Base-by-base conservation (phyloP, 192 early-diverging fungal species). In the Irineochytrium annulatum region DNA sequence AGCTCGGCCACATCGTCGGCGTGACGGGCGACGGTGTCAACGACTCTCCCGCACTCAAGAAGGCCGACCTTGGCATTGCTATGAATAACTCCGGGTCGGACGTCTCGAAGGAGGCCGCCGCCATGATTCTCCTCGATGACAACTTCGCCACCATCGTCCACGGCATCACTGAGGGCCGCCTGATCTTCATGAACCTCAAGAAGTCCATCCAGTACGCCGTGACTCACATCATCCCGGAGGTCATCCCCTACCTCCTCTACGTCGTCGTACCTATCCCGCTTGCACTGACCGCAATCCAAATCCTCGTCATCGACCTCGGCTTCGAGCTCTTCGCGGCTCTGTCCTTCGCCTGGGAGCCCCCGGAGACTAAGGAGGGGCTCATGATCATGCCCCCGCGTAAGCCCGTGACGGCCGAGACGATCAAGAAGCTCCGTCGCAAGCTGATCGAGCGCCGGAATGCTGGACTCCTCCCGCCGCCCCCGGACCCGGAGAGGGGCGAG, bases 11-110 rank as follows among this genome's bases (percentile, higher is more conserved):
- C 69, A 95, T 96, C 71, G 90, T 94, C 48, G 95, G 90, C 28
- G 94, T 98, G 19, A 98, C 94, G 1, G 95, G 95, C 55, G 93
- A 96, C 70, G 91, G 92, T 65, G 91, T 97, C 8, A 94, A 94
- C 69, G 95, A 98, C 69, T 87, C 92, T 6, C 89, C 94, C 24
- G 94, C 94, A n/a, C 71, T 98, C 14, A 95, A 94, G 71, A 93
- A 91, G 75, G 93, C 94, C 0, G 91, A 98, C 74, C 66, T 98
- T 44, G 95, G 95, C 46, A 96, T 98, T 75, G 88, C 94, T 20
- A 98, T 98, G 95, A 94, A 95, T 74, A 82, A 86, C 35, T 87
- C 92, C 28, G 95, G 95, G 45, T 92, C 91, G 3, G 94, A 98
- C 70, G 90, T 96, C 34, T 89, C 91, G 32, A 98, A 98, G 72